Evolutionary conservation across 2,329 filamentous ascomycete genomes (phyloP).

Genomic region (Aspergillus ibericus): DNA sequence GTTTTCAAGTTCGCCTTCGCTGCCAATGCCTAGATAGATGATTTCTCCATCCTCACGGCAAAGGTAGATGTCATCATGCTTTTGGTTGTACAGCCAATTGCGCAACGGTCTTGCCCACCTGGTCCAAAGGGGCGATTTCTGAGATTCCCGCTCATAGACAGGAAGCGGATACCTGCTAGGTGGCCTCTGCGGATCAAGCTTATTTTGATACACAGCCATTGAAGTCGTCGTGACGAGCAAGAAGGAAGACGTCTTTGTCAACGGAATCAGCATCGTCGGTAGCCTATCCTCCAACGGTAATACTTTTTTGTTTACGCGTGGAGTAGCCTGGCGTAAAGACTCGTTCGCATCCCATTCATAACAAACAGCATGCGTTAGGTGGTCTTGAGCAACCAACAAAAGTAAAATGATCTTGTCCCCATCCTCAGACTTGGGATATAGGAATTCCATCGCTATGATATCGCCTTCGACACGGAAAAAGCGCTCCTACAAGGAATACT

Average conservation of each 20-base stretch:
- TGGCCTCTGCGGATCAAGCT: constrained; percentile 30
- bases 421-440: constrained; percentile 68
- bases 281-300: constrained; percentile 49
- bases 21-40: constrained; percentile 68
- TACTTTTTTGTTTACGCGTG: constrained; percentile 30
- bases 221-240: constrained; percentile 63
- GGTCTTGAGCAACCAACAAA: constrained; percentile 54
- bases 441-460: constrained; percentile 85
- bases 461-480: constrained; percentile 62
- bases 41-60: constrained; percentile 84
- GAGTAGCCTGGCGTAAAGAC: constrained; percentile 26
- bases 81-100: constrained; percentile 59
- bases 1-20: constrained; percentile 54
- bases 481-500: constrained; percentile 39
- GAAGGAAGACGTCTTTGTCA: constrained; percentile 70
- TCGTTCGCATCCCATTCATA: constrained; percentile 56
- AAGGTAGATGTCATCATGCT: constrained; percentile 78
- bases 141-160: constrained; percentile 25
- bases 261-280: constrained; percentile 69
- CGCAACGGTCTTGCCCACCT: constrained; percentile 80
- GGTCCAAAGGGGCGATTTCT: constrained; percentile 66
- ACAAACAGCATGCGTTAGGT: constrained; percentile 49
- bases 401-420: constrained; percentile 74
- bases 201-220: constrained; percentile 52
- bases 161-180: constrained; percentile 33